Evolutionary conservation across 805 yeast genomes (phyloP).

Genomic region (Saturnispora ahearnii): DNA sequence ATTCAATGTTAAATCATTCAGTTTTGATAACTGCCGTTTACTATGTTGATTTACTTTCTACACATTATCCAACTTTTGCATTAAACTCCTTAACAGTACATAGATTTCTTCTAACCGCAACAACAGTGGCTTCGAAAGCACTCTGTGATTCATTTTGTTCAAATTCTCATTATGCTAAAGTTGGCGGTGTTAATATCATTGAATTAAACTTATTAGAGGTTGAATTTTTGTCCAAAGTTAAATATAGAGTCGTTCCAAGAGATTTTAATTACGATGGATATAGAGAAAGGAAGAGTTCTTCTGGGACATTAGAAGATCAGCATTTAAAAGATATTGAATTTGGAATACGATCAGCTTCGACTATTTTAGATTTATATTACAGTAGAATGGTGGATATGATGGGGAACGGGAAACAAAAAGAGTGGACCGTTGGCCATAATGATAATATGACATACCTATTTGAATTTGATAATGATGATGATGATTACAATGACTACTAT

Average conservation of each 20-base stretch:
- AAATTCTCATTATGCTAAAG: constrained; percentile 87
- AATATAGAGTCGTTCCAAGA: constrained; percentile 65
- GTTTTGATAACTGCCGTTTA: constrained; percentile 77
- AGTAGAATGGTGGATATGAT: constrained; percentile 40
- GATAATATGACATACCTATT: constrained; percentile 18
- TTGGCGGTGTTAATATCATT: constrained; percentile 81
- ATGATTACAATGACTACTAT: not conserved
- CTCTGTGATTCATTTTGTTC: constrained; percentile 92
- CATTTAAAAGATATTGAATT: constrained; percentile 17
- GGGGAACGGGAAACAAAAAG: constrained; percentile 26
- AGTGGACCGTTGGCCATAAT: constrained; percentile 24
- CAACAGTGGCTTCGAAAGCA: constrained; percentile 84
- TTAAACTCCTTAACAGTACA: constrained; percentile 90
- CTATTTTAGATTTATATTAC: constrained; percentile 40
- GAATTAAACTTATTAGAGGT: constrained; percentile 83
- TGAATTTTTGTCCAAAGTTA: constrained; percentile 74
- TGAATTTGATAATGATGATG: not conserved
- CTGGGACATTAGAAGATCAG: constrained; percentile 16
- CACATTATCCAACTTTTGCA: constrained; percentile 70
- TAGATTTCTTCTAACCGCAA: constrained; percentile 80
- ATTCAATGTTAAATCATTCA: constrained; percentile 78
- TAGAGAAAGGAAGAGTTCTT: constrained; percentile 19
- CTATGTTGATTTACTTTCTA: constrained; percentile 77
- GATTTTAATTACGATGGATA: constrained; percentile 30
- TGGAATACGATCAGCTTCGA: constrained; percentile 29